Evolutionary conservation across 228 moss, liverwort and hornwort genomes (phyloP), one percentile per base, ranked within the genome.

Genomic region (Sphagnum magellanicum): DNA sequence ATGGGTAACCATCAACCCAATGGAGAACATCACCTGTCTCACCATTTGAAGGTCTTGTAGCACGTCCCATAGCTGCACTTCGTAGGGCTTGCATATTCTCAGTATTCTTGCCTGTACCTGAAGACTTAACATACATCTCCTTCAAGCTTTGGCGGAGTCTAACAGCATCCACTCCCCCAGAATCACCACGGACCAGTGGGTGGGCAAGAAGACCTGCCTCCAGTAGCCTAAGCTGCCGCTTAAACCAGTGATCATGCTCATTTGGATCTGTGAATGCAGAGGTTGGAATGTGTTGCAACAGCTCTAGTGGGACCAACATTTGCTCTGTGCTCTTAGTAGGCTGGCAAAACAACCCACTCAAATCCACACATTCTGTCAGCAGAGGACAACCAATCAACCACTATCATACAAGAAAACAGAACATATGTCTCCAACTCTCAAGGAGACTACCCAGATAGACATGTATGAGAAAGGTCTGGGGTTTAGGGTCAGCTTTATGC

Each of bases 1-100:
- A 59, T 0, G 97, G 93, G 63, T 84, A 90, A 6, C 97, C 93
- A 12, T 97, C 97, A 53, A 87, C 93, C 97, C 97, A 97, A 65
- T 97, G 93, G 48, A 93, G 70, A 16, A 79, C 64, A 4, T 79
- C 78, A 3, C 80, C 81, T 3, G 66, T 83, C 48, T 93, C 97
- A 4, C 88, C 85, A 50, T 87, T 88, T 70, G 68, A 75, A 6
- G 80, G 78, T 49, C 87, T 74, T 0, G 84, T 85, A 6, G 91
- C 93, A 11, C 85, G 93, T 3, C 86, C 83, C 82, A 93, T 81
- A 46, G 91, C 90, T 6, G 90, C 91, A 61, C 77, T 89, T 9
- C 91, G 86, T 8, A 97, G 61, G 5, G 97, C 87, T 60, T 87
- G 83, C 51, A 90, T 88, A 64, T 78, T 90, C 79, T 97, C 97